A percentile compares a stretch with the other conserved stretches of the same genome.
Evolutionary conservation across 2,329 filamentous ascomycete genomes (phyloP).

Genomic region (Aspergillus sclerotialis): DNA sequence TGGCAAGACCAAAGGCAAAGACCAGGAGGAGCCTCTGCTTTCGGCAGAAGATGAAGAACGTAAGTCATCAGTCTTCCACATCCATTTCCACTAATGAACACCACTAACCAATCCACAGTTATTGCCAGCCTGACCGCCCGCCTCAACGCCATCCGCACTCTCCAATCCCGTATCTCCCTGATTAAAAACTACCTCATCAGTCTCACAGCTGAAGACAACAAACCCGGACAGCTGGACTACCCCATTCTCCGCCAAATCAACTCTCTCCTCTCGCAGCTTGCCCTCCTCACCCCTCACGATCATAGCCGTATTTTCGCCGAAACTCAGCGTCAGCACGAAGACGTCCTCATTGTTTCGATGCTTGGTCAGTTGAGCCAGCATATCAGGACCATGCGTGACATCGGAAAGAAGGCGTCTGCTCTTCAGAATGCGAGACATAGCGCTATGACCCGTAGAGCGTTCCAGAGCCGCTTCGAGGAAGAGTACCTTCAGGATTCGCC

Average conservation of each 20-base stretch:
- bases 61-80: too few relatives aligned
- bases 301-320: slow-evolving; percentile 60
- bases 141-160: slow-evolving; percentile 88
- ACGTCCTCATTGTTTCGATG: slow-evolving; percentile 71
- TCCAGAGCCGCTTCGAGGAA: slow-evolving; percentile 21
- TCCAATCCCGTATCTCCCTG: slow-evolving; percentile 68
- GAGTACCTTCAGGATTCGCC: slow-evolving; percentile 15
- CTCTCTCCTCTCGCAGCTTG: slow-evolving; percentile 74
- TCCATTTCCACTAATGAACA: slow-evolving; percentile 8
- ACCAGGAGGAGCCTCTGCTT: slow-evolving; percentile 28
- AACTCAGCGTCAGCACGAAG: slow-evolving; percentile 70
- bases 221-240: slow-evolving; percentile 48
- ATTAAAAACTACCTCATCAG: slow-evolving; percentile 69
- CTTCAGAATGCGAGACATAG: slow-evolving; percentile 41
- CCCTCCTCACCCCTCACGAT: slow-evolving; percentile 69
- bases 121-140: slow-evolving; percentile 71
- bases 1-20: slow-evolving; percentile 18
- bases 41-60: slow-evolving; percentile 59
- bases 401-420: slow-evolving; percentile 66
- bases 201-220: slow-evolving; percentile 47
- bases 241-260: slow-evolving; percentile 81
- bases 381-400: slow-evolving; percentile 61
- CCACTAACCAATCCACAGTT: slow-evolving; percentile 31
- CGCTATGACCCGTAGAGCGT: slow-evolving; percentile 13
- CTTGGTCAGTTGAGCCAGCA: slow-evolving; percentile 69